Base-by-base conservation (phyloP, 2,329 filamentous ascomycete species). In the Colletotrichum shisoi region DNA sequence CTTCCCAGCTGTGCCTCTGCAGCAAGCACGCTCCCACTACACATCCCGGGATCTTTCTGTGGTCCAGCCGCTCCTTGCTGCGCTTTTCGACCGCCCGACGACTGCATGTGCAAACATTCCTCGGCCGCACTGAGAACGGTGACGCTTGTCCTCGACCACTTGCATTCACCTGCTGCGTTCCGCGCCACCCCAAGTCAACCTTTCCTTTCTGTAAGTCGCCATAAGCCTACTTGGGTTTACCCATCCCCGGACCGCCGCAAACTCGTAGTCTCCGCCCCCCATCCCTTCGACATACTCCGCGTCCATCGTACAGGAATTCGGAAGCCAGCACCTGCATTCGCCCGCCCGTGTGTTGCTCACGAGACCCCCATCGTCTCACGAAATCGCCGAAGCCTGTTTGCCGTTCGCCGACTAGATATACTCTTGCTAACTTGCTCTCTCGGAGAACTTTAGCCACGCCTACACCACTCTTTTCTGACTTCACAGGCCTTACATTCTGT, bases 11-110 rank as follows among this genome's bases (percentile, higher is more conserved):
- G 65, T 65, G 56, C 45, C 59, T 62, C 44, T 56, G 54, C 61
- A 64, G 65, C 65, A 65, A 60, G 49, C 66, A 61, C 62, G 27
- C 51, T 68, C 40, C 46, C 56, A 57, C 8, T 17, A 53, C n/a
- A 11, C 34, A 39, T 34, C 57, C 19, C 66, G 62, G 62, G 67
- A 63, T 68, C 58, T 19, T 67, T 40, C 45, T 40, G 56, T 68
- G 62, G 66, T 68, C 63, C 63, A 68, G 63, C 57, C 63, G 57
- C 51, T 68, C 66, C 63, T 68, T 68, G 57, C 39, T 63, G 46
- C 62, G 40, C 57, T 48, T 24, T 13, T 45, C 49, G 17, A 34
- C 51, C 31, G 17, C 31, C 19, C 31, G 51, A 37, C 51, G 51
- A 53, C 51, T 48, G 15, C 52, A 27, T 52, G 24, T 48, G 53